Percentiles rank a stretch among this genome's conserved stretches.
phyloP scores from a whole-genome alignment of 163 green algal species.

The Chlorella variabilis region DNA sequence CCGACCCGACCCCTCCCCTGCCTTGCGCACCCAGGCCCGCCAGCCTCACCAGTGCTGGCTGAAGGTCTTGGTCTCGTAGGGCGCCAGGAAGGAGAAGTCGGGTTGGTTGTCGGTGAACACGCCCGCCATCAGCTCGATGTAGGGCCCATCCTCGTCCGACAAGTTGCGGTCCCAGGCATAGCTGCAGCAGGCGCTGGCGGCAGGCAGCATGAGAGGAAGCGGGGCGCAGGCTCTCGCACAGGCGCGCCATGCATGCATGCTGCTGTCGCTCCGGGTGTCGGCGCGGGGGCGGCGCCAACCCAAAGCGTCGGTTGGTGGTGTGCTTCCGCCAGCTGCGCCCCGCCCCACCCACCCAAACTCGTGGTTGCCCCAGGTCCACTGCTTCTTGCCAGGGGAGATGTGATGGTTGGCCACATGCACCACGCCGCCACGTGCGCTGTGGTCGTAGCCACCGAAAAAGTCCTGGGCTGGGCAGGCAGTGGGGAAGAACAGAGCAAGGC shows the following conservation, averaged over 20 bases:
- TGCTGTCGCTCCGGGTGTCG: too few species aligned
- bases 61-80: slow-evolving; percentile 19
- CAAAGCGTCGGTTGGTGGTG: too few species aligned
- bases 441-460: slow-evolving; percentile 24
- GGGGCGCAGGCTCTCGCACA: too few species aligned
- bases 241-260: too few species aligned
- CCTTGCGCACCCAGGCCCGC: too few species aligned
- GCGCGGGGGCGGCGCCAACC: too few species aligned
- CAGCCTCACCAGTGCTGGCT: slow-evolving; percentile 20
- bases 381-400: slow-evolving; percentile 28
- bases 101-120: slow-evolving; percentile 34
- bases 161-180: slow-evolving; percentile 28
- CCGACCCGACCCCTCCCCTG: too few species aligned
- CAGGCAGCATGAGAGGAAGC: too few species aligned
- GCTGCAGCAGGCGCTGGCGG: neutral
- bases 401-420: slow-evolving; percentile 26
- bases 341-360: slow-evolving; percentile 9
- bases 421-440: neutral
- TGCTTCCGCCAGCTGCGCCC: neutral
- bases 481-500: neutral
- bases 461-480: neutral
- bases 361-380: slow-evolving; percentile 21
- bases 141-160: slow-evolving; percentile 10
- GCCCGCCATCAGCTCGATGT: slow-evolving; percentile 31
- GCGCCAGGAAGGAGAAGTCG: slow-evolving; percentile 12